Base-by-base conservation (phyloP, 768 basidiomycete species). In the Tricholoma sp. region DNA sequence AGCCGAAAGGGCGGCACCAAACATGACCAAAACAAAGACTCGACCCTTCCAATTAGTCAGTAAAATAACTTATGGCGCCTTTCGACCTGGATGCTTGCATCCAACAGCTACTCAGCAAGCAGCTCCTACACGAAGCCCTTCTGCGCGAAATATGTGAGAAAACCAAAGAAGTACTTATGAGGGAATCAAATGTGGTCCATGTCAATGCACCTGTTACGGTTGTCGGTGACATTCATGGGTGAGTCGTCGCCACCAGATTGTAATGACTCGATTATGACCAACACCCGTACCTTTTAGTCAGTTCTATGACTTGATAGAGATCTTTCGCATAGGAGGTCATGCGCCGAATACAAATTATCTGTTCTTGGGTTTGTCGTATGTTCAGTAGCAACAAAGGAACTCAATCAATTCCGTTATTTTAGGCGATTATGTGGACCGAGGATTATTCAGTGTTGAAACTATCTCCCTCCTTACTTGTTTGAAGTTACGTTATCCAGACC, bases 141-240 rank as follows among this genome's bases (percentile, higher is more conserved):
- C 72, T 99, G 44, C 88, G 94, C 51, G 96, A 99, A 79, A 98
- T 99, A 82, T 98, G 97, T 79, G 96, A 97, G 68, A 98, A 98
- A 76, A 97, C 96, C 13, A 99, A 98, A 70, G 97, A 99, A 69
- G 93, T 99, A 0, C 86, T 99, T 56, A 98, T 98, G 97, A 80
- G 94, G 59, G 97, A 99, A 76, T 94, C 91, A 57, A 99, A 99
- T 66, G 97, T 99, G 56, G 94, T 98, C 6, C 97, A 98, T 66
- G 89, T 99, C 62, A 89, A 85, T 60, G 90, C 96, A 4, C 97
- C 97, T 17, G 94, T 98, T 34, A 99, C 97, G 1, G 97, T 99
- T 29, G 97, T 98, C 37, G 97, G 97, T 52, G 97, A 99, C 70
- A 98, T 99, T 50, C 97, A 99, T 70, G 97, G 94, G 94, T 97